Conservation (phyloP, 129 eudicot genomes). For the Logfia minima region DNA sequence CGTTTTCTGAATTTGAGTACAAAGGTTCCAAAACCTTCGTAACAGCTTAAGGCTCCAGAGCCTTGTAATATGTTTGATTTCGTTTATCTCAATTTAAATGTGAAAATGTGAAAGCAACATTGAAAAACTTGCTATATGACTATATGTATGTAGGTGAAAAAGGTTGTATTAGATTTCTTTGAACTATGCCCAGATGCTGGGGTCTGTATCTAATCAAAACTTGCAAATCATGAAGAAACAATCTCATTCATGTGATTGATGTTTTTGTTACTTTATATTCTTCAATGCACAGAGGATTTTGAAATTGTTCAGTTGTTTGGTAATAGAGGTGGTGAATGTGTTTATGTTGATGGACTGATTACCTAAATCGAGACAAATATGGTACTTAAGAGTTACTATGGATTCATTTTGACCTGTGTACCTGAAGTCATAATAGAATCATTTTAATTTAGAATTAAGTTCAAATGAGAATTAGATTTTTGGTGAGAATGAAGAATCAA, state of each 20-base stretch:
- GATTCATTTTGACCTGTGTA: no score
- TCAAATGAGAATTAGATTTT: no score
- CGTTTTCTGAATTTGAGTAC: slow-evolving; percentile 33
- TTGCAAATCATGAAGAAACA: not conserved
- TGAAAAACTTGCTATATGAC: not conserved
- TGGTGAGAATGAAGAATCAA: no score
- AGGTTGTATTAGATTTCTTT: slow-evolving; percentile 56
- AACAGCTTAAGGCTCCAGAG: no score
- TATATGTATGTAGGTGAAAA: slow-evolving; percentile 41
- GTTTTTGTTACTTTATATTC: not conserved
- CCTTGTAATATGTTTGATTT: not conserved
- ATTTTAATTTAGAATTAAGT: no score
- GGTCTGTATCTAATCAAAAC: not conserved
- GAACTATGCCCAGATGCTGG: slow-evolving; percentile 68
- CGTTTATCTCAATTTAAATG: not conserved
- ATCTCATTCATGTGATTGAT: not conserved
- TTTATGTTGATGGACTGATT: no score
- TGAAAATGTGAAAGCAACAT: not conserved
- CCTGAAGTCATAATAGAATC: no score
- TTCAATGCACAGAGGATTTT: not conserved
- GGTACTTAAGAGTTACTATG: no score
- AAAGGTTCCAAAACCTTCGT: slow-evolving; percentile 7
- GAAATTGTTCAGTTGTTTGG: no score
- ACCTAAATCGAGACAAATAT: no score
- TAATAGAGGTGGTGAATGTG: no score